Conservation (phyloP, 2,329 filamentous ascomycete species). For the Cryphonectria naterciae region DNA sequence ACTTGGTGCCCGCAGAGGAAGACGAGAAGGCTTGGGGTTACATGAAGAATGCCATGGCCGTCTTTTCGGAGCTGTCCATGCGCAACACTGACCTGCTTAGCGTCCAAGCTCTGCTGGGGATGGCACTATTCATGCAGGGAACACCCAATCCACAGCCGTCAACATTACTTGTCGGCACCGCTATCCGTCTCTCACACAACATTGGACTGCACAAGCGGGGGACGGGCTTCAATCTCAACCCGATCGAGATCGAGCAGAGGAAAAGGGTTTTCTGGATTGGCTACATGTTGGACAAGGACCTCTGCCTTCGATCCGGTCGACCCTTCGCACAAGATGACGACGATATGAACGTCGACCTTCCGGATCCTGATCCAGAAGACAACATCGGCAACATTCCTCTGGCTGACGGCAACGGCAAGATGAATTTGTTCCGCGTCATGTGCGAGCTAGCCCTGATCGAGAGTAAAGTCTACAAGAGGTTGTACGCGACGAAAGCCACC, state of each 20-base stretch:
- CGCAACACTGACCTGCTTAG: slow-evolving; percentile 93
- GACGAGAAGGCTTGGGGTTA: slow-evolving; percentile 95
- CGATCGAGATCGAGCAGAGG: slow-evolving; percentile 89
- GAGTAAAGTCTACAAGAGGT: slow-evolving; percentile 87
- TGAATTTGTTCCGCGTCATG: slow-evolving; percentile 93
- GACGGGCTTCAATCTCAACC: slow-evolving; percentile 89
- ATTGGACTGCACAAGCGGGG: slow-evolving; percentile 95
- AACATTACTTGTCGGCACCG: slow-evolving; percentile 87
- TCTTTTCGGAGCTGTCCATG: slow-evolving; percentile 91
- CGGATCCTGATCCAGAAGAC: slow-evolving; percentile 86
- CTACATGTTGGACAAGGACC: slow-evolving; percentile 67
- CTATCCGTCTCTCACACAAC: slow-evolving; percentile 87
- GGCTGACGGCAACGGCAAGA: slow-evolving; percentile 84
- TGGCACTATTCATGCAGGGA: slow-evolving; percentile 93
- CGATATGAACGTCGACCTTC: slow-evolving; percentile 93
- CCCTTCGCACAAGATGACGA: slow-evolving; percentile 67
- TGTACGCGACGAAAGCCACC: slow-evolving; percentile 91
- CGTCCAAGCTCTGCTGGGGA: slow-evolving; percentile 90
- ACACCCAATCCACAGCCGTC: slow-evolving; percentile 96
- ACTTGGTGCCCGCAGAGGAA: slow-evolving; percentile 85
- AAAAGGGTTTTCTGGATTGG: slow-evolving; percentile 70
- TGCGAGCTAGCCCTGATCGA: slow-evolving; percentile 91
- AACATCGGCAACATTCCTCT: slow-evolving; percentile 94
- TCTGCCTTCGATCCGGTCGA: slow-evolving; percentile 62
- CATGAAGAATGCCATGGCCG: slow-evolving; percentile 93